Conservation (phyloP, 1,284 basidiomycete species). For the Heterobasidion parviporum region DNA sequence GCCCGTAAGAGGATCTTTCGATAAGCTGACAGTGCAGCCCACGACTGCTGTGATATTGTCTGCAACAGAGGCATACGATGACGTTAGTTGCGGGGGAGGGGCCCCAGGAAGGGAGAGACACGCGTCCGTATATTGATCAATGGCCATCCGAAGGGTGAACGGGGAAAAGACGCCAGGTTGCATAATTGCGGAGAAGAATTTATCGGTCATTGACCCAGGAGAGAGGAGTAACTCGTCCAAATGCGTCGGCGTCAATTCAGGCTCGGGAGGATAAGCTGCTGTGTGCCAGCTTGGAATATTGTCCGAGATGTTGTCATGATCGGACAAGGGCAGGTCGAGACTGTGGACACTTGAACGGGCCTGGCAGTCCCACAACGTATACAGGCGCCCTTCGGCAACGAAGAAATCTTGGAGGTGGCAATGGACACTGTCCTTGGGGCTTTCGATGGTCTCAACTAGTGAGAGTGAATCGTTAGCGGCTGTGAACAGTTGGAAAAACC, state of each 20-base stretch:
- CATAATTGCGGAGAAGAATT: constrained; percentile 78
- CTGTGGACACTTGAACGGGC: constrained; percentile 65
- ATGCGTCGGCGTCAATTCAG: constrained; percentile 77
- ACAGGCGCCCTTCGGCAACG: constrained; percentile 43
- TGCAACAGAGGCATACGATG: constrained; percentile 57
- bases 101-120: constrained; percentile 60
- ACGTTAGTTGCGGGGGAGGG: constrained; percentile 44
- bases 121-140: constrained; percentile 73
- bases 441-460: constrained; percentile 47
- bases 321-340: constrained; percentile 34
- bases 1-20: constrained; percentile 71
- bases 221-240: constrained; percentile 75
- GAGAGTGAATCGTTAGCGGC: constrained; percentile 46
- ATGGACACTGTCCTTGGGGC: constrained; percentile 49
- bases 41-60: constrained; percentile 81
- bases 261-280: constrained; percentile 51
- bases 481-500: constrained; percentile 59
- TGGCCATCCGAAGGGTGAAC: constrained; percentile 69
- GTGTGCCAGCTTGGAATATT: constrained; percentile 37
- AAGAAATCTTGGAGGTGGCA: constrained; percentile 72
- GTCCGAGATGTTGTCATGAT: constrained; percentile 20
- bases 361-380: constrained; percentile 70
- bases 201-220: constrained; percentile 66
- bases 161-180: constrained; percentile 83
- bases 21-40: constrained; percentile 72